Conservation (phyloP, 305 asterid genomes). For the Salvia sclarea region DNA sequence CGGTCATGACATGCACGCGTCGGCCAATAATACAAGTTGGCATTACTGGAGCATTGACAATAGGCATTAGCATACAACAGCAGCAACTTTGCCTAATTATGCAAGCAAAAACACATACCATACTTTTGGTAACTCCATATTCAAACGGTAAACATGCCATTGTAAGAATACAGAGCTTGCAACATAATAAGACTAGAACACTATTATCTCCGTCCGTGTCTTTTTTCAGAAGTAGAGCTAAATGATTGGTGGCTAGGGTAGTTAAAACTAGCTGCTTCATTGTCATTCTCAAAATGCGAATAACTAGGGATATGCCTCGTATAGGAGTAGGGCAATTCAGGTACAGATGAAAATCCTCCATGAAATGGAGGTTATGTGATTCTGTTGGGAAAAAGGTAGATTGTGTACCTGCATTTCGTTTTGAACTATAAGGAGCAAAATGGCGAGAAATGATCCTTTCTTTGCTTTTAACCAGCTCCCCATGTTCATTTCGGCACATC, state of each 20-base stretch:
- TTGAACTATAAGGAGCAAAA: conserved; percentile 20
- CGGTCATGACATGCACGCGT: too few relatives aligned
- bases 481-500: conserved; percentile 26
- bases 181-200: background rate
- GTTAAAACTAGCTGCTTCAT: conserved; percentile 13
- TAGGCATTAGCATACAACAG: too few relatives aligned
- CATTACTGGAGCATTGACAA: too few relatives aligned
- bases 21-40: too few relatives aligned
- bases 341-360: conserved; percentile 19
- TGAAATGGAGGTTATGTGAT: conserved; percentile 15
- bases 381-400: conserved; percentile 21
- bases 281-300: conserved; percentile 22
- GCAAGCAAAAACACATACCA: too few relatives aligned
- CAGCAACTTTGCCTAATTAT: too few relatives aligned
- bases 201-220: conserved; percentile 25
- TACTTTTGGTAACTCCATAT: too few relatives aligned
- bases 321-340: conserved; percentile 15
- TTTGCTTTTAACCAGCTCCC: conserved; percentile 35
- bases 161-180: background rate
- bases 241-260: conserved; percentile 22
- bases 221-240: conserved; percentile 2
- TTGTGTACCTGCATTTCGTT: conserved; percentile 24
- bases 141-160: background rate
- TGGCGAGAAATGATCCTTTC: conserved; percentile 15
- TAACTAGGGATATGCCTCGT: too few relatives aligned